Evolutionary conservation across 495 filamentous ascomycete genomes (phyloP).

Genomic region (Geopyxis carbonaria): DNA sequence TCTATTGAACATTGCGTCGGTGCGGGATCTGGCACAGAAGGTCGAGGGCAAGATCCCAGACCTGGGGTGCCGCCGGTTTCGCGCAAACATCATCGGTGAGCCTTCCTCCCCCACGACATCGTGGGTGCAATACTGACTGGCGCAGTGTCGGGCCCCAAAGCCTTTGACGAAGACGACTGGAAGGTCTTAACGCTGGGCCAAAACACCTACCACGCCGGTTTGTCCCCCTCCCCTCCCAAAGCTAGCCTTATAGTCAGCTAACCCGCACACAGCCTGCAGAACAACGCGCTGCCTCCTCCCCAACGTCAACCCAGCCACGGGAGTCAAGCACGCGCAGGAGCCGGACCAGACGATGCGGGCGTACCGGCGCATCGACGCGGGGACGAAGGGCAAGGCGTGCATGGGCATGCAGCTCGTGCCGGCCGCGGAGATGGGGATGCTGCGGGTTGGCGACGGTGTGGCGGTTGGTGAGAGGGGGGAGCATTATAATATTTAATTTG

Average conservation of each 20-base stretch:
- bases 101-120: constrained; percentile 28
- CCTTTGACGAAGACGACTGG: constrained; percentile 66
- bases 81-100: constrained; percentile 59
- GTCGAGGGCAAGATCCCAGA: constrained; percentile 40
- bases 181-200: constrained; percentile 45
- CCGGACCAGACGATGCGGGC: constrained; percentile 54
- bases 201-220: constrained; percentile 28
- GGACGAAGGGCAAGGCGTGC: constrained; percentile 51
- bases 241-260: background rate
- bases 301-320: constrained; percentile 63
- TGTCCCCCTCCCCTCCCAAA: background rate
- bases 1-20: constrained; percentile 55
- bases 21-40: constrained; percentile 37
- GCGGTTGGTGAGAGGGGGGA: constrained; percentile 42
- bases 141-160: constrained; percentile 38
- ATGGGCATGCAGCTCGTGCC: constrained; percentile 74
- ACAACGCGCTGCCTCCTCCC: constrained; percentile 56
- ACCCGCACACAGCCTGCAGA: constrained; percentile 13
- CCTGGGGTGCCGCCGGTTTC: constrained; percentile 55
- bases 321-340: constrained; percentile 49
- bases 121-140: constrained; percentile 5
- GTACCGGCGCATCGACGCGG: constrained; percentile 57
- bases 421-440: constrained; percentile 30
- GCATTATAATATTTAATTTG: constrained; percentile 45
- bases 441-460: constrained; percentile 45